A percentile compares a stretch with the other conserved stretches of the same genome.
phyloP scores from a whole-genome alignment of 768 basidiomycete species.

The Scleroderma bovista region DNA sequence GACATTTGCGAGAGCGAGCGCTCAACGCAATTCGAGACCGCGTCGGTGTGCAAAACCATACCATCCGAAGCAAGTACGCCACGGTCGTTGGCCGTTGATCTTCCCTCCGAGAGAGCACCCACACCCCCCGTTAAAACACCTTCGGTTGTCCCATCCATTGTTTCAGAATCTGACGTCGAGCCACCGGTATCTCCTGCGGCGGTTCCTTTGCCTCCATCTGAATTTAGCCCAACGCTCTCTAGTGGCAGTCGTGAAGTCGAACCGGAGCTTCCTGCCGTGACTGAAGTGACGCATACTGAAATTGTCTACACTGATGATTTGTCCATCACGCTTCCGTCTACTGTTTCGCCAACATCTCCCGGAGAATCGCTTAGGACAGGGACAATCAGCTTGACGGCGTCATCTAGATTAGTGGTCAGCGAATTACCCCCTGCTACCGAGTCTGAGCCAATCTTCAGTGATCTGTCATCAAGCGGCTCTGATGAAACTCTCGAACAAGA shows the following conservation, averaged over 20 bases:
- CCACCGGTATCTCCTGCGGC: constrained; percentile 17
- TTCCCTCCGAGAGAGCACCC: constrained; percentile 16
- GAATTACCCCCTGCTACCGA: constrained; percentile 18
- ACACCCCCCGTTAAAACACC: constrained; percentile 26
- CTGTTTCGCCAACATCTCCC: constrained; percentile 27
- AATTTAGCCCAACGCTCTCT: constrained; percentile 22
- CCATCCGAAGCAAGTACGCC: constrained; percentile 31
- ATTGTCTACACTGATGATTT: constrained; percentile 21
- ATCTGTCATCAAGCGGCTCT: constrained; percentile 27
- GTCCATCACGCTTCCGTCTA: constrained; percentile 24
- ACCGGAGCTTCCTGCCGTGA: constrained; percentile 11
- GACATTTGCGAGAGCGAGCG: constrained; percentile 32
- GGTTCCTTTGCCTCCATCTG: constrained; percentile 38
- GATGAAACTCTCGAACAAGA: constrained; percentile 28
- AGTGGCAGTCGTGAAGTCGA: constrained; percentile 19
- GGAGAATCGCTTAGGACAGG: constrained; percentile 29
- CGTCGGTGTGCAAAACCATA: constrained; percentile 33
- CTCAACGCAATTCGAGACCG: constrained; percentile 41
- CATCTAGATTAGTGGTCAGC: constrained; percentile 29
- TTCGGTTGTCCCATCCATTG: constrained; percentile 20
- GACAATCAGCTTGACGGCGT: constrained; percentile 38
- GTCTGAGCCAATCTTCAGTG: constrained; percentile 23
- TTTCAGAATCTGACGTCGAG: constrained; percentile 19
- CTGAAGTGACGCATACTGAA: constrained; percentile 6
- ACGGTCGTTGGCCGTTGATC: constrained; percentile 32